Evolutionary conservation across 805 yeast species (phyloP).

Genomic region (Diddensiella santjacobensis): DNA sequence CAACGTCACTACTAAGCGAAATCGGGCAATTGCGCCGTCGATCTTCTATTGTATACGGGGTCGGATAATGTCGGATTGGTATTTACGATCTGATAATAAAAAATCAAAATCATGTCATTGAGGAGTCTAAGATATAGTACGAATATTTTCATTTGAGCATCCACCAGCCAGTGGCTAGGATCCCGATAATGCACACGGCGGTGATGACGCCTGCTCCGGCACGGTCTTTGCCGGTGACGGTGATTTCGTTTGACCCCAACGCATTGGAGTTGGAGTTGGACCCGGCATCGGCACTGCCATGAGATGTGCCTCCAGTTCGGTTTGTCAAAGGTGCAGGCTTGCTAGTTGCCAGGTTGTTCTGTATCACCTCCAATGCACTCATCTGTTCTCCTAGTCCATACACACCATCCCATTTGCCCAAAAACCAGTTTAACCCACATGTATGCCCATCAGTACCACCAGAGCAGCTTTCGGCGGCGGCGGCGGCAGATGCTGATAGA

Average conservation of each 20-base stretch:
- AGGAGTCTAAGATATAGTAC: no score
- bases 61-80: no score
- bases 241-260: constrained; percentile 26
- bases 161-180: constrained; percentile 74
- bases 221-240: constrained; percentile 57
- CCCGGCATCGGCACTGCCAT: constrained; percentile 69
- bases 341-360: constrained; percentile 39
- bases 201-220: constrained; percentile 92
- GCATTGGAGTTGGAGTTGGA: constrained; percentile 32
- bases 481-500: constrained; percentile 51
- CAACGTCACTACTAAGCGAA: no score
- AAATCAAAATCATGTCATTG: background rate
- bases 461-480: constrained; percentile 76
- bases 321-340: constrained; percentile 56
- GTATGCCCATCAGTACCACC: constrained; percentile 89
- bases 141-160: constrained; percentile 54
- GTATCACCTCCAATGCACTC: constrained; percentile 70
- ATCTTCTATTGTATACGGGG: no score
- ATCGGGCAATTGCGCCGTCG: no score
- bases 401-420: constrained; percentile 59
- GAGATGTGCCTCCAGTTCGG: constrained; percentile 63
- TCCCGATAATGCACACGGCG: constrained; percentile 58
- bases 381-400: constrained; percentile 92
- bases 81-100: no score
- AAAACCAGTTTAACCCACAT: constrained; percentile 80